Base-by-base conservation (phyloP, 371 early-diverging fungal genomes). In the Apophysomyces variabilis region DNA sequence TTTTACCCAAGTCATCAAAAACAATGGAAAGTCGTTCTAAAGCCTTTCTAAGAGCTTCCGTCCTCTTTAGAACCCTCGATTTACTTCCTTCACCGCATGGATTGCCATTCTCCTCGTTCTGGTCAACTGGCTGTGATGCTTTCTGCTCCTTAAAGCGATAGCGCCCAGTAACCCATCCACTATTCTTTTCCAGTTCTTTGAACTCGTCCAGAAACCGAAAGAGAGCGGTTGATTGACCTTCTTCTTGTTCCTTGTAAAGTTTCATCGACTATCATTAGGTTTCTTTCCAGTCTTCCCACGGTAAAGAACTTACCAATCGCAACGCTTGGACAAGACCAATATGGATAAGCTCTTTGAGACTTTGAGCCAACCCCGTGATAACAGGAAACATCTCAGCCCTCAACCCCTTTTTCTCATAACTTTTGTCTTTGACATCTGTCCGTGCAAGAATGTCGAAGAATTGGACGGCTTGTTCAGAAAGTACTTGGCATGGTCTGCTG, bases 291-390 rank as follows among this genome's bases (percentile, higher is more conserved):
- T 13, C 89, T 83, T 9, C 93, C 84, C 60, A 95, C 93, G 83
- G 16, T 50, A 66, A 58, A 45, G 18, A 54, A 66, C 72, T 57
- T 69, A 73, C 73, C 72, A 95, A 84, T 66, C 88, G 87, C 36
- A 97, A 75, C 0, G 95, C 92, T 9, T 95, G 93, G 39, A 85
- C 89, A 38, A 97, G 76, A 3, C 94, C 94, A 7, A 90, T 80
- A 12, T 94, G 86, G 58, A 96, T 93, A 58, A 95, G 74, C 21
- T 89, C 83, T 73, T 96, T 97, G 37, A 96, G 83, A 43, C 87
- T 88, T 59, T 93, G 93, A 5, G 97, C 97, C 6, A 97, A 84
- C 21, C 87, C 87, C 50, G 96, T 93, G 5, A 96, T 95, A 14
- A 94, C 80, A 7, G 90, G 82, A 58, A 96, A 78, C 68, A 96